Percentiles rank a stretch among this genome's conserved stretches.
Evolutionary conservation across 805 yeast species (phyloP).

Genomic region (Candida maltosa): DNA sequence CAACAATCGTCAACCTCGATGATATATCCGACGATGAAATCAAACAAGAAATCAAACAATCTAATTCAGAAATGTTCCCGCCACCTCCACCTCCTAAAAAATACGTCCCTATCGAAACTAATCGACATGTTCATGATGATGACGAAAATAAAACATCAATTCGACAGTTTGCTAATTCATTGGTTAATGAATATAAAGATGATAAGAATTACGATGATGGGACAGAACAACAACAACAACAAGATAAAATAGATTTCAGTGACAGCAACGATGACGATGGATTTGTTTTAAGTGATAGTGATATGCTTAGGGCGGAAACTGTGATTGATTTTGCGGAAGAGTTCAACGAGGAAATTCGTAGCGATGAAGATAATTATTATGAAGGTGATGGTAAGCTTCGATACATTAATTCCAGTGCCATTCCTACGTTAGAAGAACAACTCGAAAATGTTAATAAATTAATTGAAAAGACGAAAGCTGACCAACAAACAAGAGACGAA

Average conservation of each 20-base stretch:
- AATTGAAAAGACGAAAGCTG: neutral
- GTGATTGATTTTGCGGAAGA: conserved; percentile 3
- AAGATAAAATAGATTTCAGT: conserved; percentile 8
- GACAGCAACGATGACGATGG: conserved; percentile 9
- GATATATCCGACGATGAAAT: conserved; percentile 1
- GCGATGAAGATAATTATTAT: conserved; percentile 8
- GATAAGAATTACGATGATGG: conserved; percentile 11
- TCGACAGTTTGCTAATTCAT: conserved; percentile 5
- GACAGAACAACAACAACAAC: conserved; percentile 7
- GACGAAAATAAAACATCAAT: neutral
- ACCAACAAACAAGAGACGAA: neutral
- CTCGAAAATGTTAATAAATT: neutral
- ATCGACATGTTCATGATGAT: no score
- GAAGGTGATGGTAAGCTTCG: conserved; percentile 1
- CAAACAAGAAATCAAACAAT: neutral
- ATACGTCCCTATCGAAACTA: conserved; percentile 9
- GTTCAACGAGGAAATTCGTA: conserved; percentile 5
- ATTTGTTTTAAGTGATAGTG: conserved; percentile 9
- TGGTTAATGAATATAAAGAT: conserved; percentile 8
- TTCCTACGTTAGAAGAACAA: conserved; percentile 2
- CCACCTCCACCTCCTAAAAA: conserved; percentile 2
- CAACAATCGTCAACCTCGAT: conserved; percentile 13
- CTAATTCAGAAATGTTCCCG: neutral
- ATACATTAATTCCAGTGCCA: neutral
- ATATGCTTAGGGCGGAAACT: conserved; percentile 2